Evolutionary conservation across 139 green algal genomes (phyloP).

Genomic region (Penium margaritaceum): DNA sequence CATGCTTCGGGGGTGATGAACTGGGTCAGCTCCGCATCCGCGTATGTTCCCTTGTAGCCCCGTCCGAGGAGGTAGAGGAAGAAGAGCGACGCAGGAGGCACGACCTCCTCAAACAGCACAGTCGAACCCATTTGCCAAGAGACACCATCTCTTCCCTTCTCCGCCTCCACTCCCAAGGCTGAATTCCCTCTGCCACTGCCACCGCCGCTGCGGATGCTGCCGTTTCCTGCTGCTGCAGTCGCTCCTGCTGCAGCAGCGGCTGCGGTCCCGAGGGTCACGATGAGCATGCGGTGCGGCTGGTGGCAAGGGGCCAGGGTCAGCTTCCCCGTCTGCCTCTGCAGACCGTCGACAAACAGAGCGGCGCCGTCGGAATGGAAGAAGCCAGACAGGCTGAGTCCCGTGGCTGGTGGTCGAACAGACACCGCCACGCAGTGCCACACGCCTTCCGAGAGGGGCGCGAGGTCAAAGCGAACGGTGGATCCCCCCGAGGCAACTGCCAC

Average conservation of each 20-base stretch:
- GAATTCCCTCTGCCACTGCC: background rate
- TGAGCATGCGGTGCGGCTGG: background rate
- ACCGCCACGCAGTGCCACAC: slow-evolving; percentile 32
- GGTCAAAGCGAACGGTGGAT: slow-evolving; percentile 2
- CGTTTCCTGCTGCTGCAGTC: no score
- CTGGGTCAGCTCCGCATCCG: slow-evolving; percentile 18
- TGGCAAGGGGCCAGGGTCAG: background rate
- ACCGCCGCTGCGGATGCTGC: no score
- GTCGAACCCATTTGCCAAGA: slow-evolving; percentile 29
- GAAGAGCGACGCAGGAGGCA: slow-evolving; percentile 15
- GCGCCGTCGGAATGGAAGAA: slow-evolving; percentile 35
- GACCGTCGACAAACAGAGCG: slow-evolving; percentile 32
- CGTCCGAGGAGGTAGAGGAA: slow-evolving; percentile 33
- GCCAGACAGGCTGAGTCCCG: background rate
- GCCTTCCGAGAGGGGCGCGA: slow-evolving; percentile 11
- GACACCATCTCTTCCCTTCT: no score
- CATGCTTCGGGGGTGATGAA: slow-evolving; percentile 24
- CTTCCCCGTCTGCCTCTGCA: slow-evolving; percentile 29
- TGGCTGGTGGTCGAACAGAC: slow-evolving; percentile 15
- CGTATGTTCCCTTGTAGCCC: slow-evolving; percentile 33
- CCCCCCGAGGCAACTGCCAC: no score
- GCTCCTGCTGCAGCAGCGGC: no score
- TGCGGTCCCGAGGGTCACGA: slow-evolving; percentile 22
- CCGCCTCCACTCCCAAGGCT: no score
- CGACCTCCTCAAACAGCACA: slow-evolving; percentile 36